Evolutionary conservation across 2,329 filamentous ascomycete species (phyloP), one percentile per base, ranked within the genome.

Genomic region (Furcasterigmium furcatum): DNA sequence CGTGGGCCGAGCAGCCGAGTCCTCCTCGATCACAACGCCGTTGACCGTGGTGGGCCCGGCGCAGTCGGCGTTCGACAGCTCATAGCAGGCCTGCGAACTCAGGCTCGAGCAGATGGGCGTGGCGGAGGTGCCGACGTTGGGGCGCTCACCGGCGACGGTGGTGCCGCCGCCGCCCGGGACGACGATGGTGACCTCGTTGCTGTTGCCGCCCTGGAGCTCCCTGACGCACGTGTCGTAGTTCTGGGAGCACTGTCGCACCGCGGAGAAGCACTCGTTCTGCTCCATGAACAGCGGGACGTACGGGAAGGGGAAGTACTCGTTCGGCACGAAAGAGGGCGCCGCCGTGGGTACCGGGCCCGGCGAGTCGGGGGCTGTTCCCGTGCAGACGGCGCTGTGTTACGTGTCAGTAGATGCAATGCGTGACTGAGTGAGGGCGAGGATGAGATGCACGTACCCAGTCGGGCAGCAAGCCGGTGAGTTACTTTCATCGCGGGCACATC

Each of bases 251-350:
- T 72, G 70, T 34, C 59, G 63, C 40, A 74, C 63, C 14, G 79
- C 80, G 1, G 73, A 68, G 4, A 70, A 70, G 55, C 80, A 84
- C 6, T 72, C 71, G 13, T 64, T 74, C 16, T 64, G 59, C 52
- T 82, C 73, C 50, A 79, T 82, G 12, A 70, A 70, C 1, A 75
- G 80, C 39, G 69, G 63, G 43, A 81, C 71, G 55, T 78, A 77
- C 2, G 80, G 80, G 58, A 83, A 84, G 10, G 76, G 71, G 58
- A 82, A 84, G 61, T 76, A 82, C 21, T 66, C 53, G 58, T 84
- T 84, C 35, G 71, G 62, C 16, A 84, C 77, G 56, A 72, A 80
- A 27, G 77, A 78, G 18, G 67, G 66, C 2, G 64, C 56, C 18
- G 63, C 60, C 4, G 69, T 67, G 12, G 66, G 63, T 52, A 24